Evolutionary conservation across 495 filamentous ascomycete species (phyloP), one percentile per base, ranked within the genome.

Genomic region (Talaromyces proteolyticus): DNA sequence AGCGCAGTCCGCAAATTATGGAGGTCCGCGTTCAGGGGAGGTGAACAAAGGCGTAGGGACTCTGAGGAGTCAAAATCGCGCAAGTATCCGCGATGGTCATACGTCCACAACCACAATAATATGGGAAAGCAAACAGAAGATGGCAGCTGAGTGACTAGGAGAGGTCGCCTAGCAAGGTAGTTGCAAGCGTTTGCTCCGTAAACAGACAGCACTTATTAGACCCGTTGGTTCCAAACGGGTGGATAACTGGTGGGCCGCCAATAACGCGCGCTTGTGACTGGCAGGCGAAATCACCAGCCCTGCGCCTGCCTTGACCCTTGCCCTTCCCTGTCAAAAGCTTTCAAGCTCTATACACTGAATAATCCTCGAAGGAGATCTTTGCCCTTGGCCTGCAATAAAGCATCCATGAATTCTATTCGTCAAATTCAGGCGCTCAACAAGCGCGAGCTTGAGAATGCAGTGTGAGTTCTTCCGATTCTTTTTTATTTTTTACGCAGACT

Each of bases 391-490:
- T n/a, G n/a, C n/a, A n/a, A 34, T 1, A 34, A 34, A 34, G 47
- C 34, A 17, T 48, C 38, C 26, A 98, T 98, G 93, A 96, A 97
- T 66, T 82, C 84, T 56, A 91, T 98, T 57, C 88, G 89, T 57
- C 82, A 88, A 54, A 88, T 96, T 54, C 87, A 95, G 67, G 81
- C 84, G 60, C 86, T 98, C 52, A 99, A 97, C 72, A 90, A 95
- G 76, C 84, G 86, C 52, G 93, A 99, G 69, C 86, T 97, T 48
- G 89, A 96, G 67, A 84, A 88, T 65, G 86, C 80, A 53, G 70
- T 92, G 86, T 89, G 64, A 64, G 78, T 67, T 38, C 23, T 38
- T 19, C 44, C 2, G 14, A 57, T 43, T 24, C 46, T 17, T 36
- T 18, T 43, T 26, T 54, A 36, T 49, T 44, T 49, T 17, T 49